Evolutionary conservation across 2,329 filamentous ascomycete species (phyloP).

Genomic region (Fusarium marasasianum): DNA sequence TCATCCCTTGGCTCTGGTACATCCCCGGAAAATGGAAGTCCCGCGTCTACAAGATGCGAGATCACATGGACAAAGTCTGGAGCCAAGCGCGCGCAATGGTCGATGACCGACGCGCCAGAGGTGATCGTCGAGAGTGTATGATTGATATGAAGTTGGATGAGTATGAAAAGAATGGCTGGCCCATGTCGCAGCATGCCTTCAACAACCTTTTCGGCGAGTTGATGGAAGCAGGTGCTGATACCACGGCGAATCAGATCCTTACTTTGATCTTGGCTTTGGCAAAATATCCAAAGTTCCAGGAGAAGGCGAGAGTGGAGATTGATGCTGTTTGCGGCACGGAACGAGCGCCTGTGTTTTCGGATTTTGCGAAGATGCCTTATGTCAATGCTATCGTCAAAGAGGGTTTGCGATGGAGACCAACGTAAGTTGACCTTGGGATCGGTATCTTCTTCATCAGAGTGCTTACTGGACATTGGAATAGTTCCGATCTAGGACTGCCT

Average conservation of each 20-base stretch:
- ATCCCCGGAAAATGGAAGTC: background rate
- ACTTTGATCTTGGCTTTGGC: background rate
- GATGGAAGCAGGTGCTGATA: background rate
- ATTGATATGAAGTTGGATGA: background rate
- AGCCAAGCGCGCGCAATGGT: background rate
- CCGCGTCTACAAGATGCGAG: background rate
- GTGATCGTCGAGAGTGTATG: background rate
- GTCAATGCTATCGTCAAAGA: background rate
- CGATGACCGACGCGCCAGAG: background rate
- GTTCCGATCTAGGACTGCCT: background rate
- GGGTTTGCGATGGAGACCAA: background rate
- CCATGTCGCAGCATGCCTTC: background rate
- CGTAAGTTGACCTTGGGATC: background rate
- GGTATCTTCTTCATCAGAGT: fast-evolving
- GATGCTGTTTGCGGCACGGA: background rate
- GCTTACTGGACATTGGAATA: background rate
- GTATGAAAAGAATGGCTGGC: background rate
- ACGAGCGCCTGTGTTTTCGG: background rate
- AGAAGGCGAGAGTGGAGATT: background rate
- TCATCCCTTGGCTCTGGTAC: background rate
- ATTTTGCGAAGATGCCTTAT: background rate
- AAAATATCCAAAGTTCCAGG: background rate
- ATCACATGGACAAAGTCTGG: background rate
- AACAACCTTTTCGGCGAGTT: background rate
- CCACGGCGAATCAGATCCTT: background rate